Base-by-base conservation (phyloP, 192 early-diverging fungal genomes). In the Coemansia sp. region DNA sequence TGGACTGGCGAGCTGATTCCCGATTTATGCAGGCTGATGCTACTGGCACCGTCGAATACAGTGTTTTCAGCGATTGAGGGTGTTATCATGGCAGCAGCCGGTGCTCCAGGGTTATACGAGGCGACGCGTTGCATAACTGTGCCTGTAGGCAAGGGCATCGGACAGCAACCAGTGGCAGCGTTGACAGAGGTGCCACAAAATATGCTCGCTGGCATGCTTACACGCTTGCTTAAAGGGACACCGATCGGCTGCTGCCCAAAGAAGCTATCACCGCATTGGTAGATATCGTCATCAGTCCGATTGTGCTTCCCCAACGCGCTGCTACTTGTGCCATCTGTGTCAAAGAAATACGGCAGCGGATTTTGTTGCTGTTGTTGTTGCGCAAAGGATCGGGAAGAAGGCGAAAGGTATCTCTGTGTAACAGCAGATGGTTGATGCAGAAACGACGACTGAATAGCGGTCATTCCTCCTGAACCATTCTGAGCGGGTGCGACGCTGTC, bases 141-240 rank as follows among this genome's bases (percentile, higher is more conserved):
- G 19, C 67, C 60, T 1, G 60, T 42, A 17, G 69, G 72, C 5
- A 65, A 13, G 2, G 74, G 74, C 68, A 64, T 30, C 4, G 52
- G 17, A 23, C 13, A 25, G 6, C 45, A 2, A 13, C 25, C 22
- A 48, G 45, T 15, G 14, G 6, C 6, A 10, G 45, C 45, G 13
- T 25, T 48, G 9, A 20, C 4, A 50, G 48, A 22, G 38, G 36
- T 17, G 48, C 44, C 30, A 50, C 20, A 22, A 28, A 31, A 6
- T 41, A 48, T 19, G 50, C 28, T 55, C 11, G 36, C 71, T 0
- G 76, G 76, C 76, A 79, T 67, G 57, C 60, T 79, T 23, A 79
- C 67, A 1, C 76, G 70, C 53, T 79, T 79, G 67, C 71, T 58
- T 34, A 73, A 25, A 2, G 67, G 76, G 37, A 67, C 71, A 25